Conservation (phyloP, 179 eudicot genomes). For the Camellia oleifera region DNA sequence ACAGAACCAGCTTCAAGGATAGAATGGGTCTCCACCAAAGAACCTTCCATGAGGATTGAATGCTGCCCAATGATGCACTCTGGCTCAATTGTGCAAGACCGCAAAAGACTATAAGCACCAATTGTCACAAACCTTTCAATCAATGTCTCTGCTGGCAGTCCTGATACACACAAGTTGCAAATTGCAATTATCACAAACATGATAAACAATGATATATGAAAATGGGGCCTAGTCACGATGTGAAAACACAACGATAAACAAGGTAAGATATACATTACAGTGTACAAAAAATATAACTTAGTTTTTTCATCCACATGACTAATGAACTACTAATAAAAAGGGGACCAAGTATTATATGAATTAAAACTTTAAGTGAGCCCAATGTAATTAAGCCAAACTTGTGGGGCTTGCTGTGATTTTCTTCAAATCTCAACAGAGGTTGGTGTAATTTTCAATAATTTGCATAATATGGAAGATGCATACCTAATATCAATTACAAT, state of each 20-base stretch:
- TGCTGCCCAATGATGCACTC: constrained; percentile 95
- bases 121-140: constrained; percentile 84
- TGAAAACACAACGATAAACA: not conserved
- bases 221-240: not conserved
- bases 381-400: too few species aligned
- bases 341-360: too few species aligned
- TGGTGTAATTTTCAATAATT: too few species aligned
- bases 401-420: too few species aligned
- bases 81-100: constrained; percentile 93
- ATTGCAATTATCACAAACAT: not conserved
- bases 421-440: too few species aligned
- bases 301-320: too few species aligned
- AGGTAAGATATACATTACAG: too few species aligned
- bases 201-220: not conserved
- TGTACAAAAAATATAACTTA: too few species aligned
- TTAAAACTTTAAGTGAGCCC: too few species aligned
- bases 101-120: constrained; percentile 82
- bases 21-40: constrained; percentile 88
- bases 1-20: constrained; percentile 99
- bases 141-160: constrained; percentile 88
- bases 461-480: not conserved
- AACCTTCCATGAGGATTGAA: constrained; percentile 98
- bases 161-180: constrained; percentile 34
- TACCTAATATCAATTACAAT: not conserved
- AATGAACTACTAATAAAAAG: too few species aligned